Evolutionary conservation across 2,329 filamentous ascomycete species (phyloP).

Genomic region (Fusarium incarnatum): DNA sequence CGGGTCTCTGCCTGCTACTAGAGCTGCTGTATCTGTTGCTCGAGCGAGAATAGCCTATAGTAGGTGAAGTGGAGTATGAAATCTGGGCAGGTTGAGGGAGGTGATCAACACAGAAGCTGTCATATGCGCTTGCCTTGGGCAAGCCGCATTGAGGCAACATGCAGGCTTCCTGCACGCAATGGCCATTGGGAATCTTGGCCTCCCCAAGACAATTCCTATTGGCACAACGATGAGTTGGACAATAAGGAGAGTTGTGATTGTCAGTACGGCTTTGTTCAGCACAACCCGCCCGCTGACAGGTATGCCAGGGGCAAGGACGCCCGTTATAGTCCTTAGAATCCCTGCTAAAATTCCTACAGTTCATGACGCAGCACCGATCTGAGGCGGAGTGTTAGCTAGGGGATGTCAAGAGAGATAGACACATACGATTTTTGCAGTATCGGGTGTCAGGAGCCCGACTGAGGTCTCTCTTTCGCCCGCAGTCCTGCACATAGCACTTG

Average conservation of each 20-base stretch:
- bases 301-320: constrained; percentile 12
- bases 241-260: constrained; percentile 13
- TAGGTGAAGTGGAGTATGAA: neutral
- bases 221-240: constrained; percentile 23
- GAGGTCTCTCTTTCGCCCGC: constrained; percentile 13
- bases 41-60: neutral
- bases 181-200: constrained; percentile 10
- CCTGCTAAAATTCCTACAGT: neutral
- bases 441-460: neutral
- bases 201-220: neutral
- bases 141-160: neutral
- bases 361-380: constrained; percentile 29
- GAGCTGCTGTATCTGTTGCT: neutral
- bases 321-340: neutral
- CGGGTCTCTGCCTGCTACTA: too few species aligned
- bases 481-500: constrained; percentile 14
- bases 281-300: neutral
- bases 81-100: fast-evolving
- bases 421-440: constrained; percentile 35
- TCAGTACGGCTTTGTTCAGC: neutral
- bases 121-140: neutral
- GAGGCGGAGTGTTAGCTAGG: neutral
- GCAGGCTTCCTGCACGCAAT: constrained; percentile 18
- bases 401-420: fast-evolving
- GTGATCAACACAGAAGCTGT: neutral